phyloP scores from a whole-genome alignment of 2,329 filamentous ascomycete genomes.

The Periglandula ipomoeae region DNA sequence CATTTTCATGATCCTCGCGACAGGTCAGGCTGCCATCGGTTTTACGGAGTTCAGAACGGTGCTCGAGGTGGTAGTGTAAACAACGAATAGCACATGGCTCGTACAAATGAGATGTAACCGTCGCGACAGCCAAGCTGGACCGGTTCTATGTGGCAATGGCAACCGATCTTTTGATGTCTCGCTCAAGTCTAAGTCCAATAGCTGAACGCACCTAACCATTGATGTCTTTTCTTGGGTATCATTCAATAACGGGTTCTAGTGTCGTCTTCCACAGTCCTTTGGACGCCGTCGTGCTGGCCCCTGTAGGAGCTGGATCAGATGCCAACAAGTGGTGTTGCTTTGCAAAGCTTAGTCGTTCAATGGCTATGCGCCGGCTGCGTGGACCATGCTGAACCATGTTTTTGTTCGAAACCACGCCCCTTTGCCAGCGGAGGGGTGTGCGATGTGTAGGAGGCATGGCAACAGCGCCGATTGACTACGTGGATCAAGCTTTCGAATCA shows the following conservation, averaged over 20 bases:
- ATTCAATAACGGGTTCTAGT: not conserved
- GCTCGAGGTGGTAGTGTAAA: not conserved
- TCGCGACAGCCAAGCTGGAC: not conserved
- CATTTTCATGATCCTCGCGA: not conserved
- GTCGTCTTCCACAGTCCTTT: not conserved
- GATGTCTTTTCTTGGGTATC: not conserved
- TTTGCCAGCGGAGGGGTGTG: not conserved
- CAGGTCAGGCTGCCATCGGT: not conserved
- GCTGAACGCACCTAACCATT: not conserved
- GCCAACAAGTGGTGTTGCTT: not conserved
- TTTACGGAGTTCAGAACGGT: no score
- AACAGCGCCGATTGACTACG: not conserved
- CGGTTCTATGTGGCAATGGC: not conserved
- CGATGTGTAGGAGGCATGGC: not conserved
- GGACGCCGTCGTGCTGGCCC: not conserved
- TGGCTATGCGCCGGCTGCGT: conserved; percentile 6
- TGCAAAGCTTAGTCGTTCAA: not conserved
- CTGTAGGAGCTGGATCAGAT: not conserved
- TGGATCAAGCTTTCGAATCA: not conserved
- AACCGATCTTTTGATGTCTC: not conserved
- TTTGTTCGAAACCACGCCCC: not conserved
- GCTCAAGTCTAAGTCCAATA: not conserved
- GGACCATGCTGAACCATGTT: not conserved
- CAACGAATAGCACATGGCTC: not conserved
- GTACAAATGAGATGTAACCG: not conserved